Evolutionary conservation across 1,284 basidiomycete species (phyloP).

Genomic region (Trichosporon asahii): DNA sequence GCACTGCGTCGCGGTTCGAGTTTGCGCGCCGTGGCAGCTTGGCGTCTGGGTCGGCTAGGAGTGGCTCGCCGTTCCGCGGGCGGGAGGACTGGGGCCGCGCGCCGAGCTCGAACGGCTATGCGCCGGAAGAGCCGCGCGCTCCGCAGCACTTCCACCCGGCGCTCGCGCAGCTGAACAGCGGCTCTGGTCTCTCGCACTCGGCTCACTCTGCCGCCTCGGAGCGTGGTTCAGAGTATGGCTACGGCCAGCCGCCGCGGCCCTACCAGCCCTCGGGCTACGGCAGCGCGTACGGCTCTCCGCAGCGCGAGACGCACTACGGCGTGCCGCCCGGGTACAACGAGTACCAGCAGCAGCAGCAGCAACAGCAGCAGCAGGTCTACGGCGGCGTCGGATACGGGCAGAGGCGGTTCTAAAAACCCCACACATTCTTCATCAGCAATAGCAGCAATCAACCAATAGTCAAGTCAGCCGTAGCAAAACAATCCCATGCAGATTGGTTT

Average conservation of each 20-base stretch:
- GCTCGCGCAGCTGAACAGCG: constrained; percentile 24
- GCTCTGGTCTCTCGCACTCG: constrained; percentile 13
- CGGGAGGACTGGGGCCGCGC: constrained; percentile 24
- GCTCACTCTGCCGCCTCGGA: background rate
- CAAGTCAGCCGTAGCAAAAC: constrained; percentile 7
- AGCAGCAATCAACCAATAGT: background rate
- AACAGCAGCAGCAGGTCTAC: constrained; percentile 3
- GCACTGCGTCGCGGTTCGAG: constrained; percentile 26
- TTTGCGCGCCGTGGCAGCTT: constrained; percentile 23
- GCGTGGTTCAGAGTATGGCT: background rate
- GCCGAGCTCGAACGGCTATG: constrained; percentile 21
- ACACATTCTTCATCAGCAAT: constrained; percentile 2
- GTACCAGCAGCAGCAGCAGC: background rate
- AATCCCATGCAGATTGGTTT: constrained; percentile 7
- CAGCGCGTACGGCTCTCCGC: constrained; percentile 14
- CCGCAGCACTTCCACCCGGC: constrained; percentile 23
- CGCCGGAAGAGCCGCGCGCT: constrained; percentile 18
- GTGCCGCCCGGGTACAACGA: background rate
- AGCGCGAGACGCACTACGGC: constrained; percentile 12
- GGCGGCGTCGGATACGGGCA: constrained; percentile 8
- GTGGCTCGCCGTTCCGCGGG: constrained; percentile 22
- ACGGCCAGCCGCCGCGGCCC: constrained; percentile 4
- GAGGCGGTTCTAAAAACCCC: constrained; percentile 5
- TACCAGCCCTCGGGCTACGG: constrained; percentile 3
- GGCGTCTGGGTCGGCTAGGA: constrained; percentile 7